Evolutionary conservation across 2,329 filamentous ascomycete genomes (phyloP), one percentile per base, ranked within the genome.

Genomic region (Phoma sp.): DNA sequence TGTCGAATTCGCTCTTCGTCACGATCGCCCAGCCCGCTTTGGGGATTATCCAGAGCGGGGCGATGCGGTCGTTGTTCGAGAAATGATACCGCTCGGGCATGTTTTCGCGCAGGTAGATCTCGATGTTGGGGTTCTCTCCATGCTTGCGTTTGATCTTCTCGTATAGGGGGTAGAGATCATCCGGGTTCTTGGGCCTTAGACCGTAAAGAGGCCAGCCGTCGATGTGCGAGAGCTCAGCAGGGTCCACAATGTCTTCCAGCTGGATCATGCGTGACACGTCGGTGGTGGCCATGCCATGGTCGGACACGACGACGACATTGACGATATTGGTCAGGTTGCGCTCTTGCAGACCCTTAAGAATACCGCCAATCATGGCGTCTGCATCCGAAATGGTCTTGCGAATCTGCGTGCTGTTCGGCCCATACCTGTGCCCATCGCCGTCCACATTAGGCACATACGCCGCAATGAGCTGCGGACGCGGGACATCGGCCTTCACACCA

Each of bases 261-360:
- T 98, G 95, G 24, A 98, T 83, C 40, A 98, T 79, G 9, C 95
- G 85, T 14, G 86, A 82, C 0, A 84, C 85, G 55, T 93, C 90
- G 0, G 95, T 98, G 0, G 92, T 96, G 1, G 95, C 95, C 95
- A 99, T 99, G 45, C 95, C 95, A 71, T 99, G 95, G 71, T 99
- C 95, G 0, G 92, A 97, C 2, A 99, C 93, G n/a, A 99, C 83
- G 30, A 99, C 87, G 7, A 99, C 83, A 62, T 99, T 99, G 69
- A 98, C 91, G 56, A 99, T 89, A 18, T 88, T 72, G 0, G 92
- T 96, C 45, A 99, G 78, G 70, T 98, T 97, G 43, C 95, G 87
- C 41, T 83, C 77, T 57, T 93, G 85, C 0, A 99, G 80, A 0
- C 93, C 93, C 1, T 80, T 74, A 67, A 98, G 89, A 1, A 99